Evolutionary conservation across 2,329 filamentous ascomycete species (phyloP).

Genomic region (Neonectria ditissima): DNA sequence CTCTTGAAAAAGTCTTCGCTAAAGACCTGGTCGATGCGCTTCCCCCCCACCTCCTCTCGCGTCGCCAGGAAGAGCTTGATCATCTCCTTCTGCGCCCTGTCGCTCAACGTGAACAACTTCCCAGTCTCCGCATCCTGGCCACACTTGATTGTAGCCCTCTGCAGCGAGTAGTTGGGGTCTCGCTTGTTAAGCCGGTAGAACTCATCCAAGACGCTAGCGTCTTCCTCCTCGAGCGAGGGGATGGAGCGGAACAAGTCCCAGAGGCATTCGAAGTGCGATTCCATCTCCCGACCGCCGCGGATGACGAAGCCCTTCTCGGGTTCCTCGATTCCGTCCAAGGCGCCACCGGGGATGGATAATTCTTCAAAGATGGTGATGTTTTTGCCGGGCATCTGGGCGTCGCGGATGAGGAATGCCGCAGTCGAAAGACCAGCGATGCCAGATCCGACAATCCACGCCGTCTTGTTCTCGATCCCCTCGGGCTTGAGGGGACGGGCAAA

Average conservation of each 20-base stretch:
- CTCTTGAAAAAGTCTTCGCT: constrained; percentile 26
- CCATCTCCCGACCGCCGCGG: constrained; percentile 47
- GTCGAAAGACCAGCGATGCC: constrained; percentile 29
- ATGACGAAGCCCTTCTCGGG: constrained; percentile 47
- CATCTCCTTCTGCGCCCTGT: constrained; percentile 41
- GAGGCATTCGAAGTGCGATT: constrained; percentile 44
- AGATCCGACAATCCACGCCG: constrained; percentile 29
- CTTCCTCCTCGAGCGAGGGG: constrained; percentile 44
- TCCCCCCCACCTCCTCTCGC: constrained; percentile 25
- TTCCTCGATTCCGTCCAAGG: constrained; percentile 27
- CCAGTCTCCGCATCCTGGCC: constrained; percentile 44
- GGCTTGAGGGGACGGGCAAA: constrained; percentile 32
- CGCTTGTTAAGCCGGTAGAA: constrained; percentile 48
- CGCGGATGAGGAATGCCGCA: constrained; percentile 31
- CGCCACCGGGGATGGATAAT: constrained; percentile 25
- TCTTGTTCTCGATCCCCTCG: constrained; percentile 31
- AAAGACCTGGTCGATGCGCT: constrained; percentile 27
- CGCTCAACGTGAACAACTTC: constrained; percentile 42
- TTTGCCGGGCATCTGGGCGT: constrained; percentile 30
- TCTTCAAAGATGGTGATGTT: constrained; percentile 34
- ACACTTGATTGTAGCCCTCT: constrained; percentile 45
- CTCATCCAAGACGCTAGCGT: constrained; percentile 47
- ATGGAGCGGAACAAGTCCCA: constrained; percentile 47
- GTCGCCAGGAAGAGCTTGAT: constrained; percentile 33
- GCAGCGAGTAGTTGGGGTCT: constrained; percentile 40